Evolutionary conservation across 805 yeast genomes (phyloP).

Genomic region (Scheffersomyces coipomensis): DNA sequence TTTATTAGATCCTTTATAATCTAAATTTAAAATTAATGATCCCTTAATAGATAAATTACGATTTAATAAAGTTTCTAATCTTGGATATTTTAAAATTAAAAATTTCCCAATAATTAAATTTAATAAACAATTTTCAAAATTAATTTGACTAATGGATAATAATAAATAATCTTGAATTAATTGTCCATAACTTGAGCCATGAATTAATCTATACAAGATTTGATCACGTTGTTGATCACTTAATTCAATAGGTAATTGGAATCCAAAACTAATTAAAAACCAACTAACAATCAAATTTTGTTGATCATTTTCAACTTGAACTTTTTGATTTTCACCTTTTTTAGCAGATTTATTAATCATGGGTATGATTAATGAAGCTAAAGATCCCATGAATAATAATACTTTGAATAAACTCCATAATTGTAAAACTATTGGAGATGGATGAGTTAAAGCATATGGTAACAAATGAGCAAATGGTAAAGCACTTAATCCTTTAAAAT

Average conservation of each 20-base stretch:
- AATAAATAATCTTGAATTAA: conserved; percentile 25
- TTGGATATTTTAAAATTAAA: conserved; percentile 19
- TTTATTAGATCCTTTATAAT: conserved; percentile 24
- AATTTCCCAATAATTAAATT: conserved; percentile 26
- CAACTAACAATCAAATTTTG: conserved; percentile 14
- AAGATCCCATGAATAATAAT: conserved; percentile 18
- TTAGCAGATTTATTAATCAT: neutral
- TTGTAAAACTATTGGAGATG: conserved; percentile 21
- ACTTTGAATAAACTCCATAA: conserved; percentile 21
- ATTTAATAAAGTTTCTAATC: conserved; percentile 15
- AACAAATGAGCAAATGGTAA: conserved; percentile 34
- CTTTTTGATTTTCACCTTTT: neutral
- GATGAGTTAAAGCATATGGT: conserved; percentile 14
- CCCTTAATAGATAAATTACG: conserved; percentile 23
- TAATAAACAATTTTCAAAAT: conserved; percentile 34
- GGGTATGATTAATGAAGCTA: conserved; percentile 11
- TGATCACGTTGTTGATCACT: conserved; percentile 11
- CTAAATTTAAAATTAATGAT: conserved; percentile 25
- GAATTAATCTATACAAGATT: conserved; percentile 14
- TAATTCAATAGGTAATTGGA: conserved; percentile 23
- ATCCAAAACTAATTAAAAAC: conserved; percentile 25
- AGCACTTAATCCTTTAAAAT: conserved; percentile 46
- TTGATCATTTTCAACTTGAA: neutral
- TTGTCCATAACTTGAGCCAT: conserved; percentile 1
- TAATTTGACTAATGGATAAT: conserved; percentile 25